Evolutionary conservation across 176 grass and related monocot species (phyloP).

Genomic region (Eragrostis nindensis): DNA sequence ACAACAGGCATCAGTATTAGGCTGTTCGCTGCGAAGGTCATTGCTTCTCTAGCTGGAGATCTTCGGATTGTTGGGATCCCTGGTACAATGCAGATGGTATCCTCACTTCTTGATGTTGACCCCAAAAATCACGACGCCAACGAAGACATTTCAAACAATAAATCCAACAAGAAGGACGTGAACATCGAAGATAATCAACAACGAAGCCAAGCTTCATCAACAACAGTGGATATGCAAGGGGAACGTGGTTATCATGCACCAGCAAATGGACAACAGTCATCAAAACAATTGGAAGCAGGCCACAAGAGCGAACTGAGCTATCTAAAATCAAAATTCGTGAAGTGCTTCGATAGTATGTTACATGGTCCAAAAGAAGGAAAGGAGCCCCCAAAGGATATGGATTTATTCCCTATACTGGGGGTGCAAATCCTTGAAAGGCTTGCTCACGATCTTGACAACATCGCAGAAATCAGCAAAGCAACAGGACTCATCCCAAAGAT

Average conservation of each 20-base stretch:
- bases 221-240: neutral
- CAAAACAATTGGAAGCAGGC: neutral
- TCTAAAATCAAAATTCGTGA: neutral
- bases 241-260: neutral
- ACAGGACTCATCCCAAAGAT: neutral
- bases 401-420: neutral
- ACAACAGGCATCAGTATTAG: neutral
- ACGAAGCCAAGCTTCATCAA: neutral
- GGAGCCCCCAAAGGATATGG: neutral
- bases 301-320: neutral
- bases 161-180: no score
- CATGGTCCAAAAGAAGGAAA: neutral
- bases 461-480: neutral
- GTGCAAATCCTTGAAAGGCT: neutral
- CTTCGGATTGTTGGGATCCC: neutral
- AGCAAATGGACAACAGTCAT: neutral
- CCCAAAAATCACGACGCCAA: neutral
- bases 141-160: neutral
- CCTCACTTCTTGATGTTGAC: conserved; percentile 4
- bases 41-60: neutral
- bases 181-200: neutral
- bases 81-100: neutral
- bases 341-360: neutral
- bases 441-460: neutral
- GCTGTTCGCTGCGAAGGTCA: neutral